phyloP scores from a whole-genome alignment of 805 yeast species.

The Starmerella bombicola region DNA sequence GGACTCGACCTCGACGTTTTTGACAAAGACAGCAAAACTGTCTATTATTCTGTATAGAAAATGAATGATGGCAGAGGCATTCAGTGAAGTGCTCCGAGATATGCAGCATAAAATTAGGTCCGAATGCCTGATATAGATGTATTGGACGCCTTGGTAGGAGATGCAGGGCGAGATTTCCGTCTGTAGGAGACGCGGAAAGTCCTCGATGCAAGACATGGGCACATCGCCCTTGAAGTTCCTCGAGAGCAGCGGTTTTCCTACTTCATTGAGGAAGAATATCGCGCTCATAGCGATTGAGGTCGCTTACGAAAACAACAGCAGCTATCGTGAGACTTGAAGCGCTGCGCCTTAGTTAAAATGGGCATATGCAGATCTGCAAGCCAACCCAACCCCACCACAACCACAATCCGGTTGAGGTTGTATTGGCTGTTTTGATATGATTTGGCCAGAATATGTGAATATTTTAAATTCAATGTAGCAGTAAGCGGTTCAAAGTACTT shows the following conservation, averaged over 20 bases:
- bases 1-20: slow-evolving; percentile 42
- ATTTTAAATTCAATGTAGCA: too few species aligned
- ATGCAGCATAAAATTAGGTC: slow-evolving; percentile 33
- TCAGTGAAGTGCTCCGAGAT: slow-evolving; percentile 27
- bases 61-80: slow-evolving; percentile 45
- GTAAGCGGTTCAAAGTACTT: too few species aligned
- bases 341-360: too few species aligned
- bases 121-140: slow-evolving; percentile 41
- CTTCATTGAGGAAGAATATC: slow-evolving; percentile 53
- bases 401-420: too few species aligned
- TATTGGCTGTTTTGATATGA: too few species aligned
- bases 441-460: too few species aligned
- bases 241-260: slow-evolving; percentile 54
- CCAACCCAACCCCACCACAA: too few species aligned
- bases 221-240: slow-evolving; percentile 64
- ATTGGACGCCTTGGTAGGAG: slow-evolving; percentile 39
- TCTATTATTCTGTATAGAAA: slow-evolving; percentile 41
- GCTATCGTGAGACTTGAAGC: too few species aligned
- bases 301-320: slow-evolving; percentile 1
- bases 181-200: slow-evolving; percentile 44
- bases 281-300: slow-evolving; percentile 28
- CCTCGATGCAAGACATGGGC: slow-evolving; percentile 44
- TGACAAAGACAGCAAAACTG: slow-evolving; percentile 38
- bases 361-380: too few species aligned
- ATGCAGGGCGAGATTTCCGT: slow-evolving; percentile 38